phyloP scores from a whole-genome alignment of 257 asterid species.

The Solanum habrochaites region DNA sequence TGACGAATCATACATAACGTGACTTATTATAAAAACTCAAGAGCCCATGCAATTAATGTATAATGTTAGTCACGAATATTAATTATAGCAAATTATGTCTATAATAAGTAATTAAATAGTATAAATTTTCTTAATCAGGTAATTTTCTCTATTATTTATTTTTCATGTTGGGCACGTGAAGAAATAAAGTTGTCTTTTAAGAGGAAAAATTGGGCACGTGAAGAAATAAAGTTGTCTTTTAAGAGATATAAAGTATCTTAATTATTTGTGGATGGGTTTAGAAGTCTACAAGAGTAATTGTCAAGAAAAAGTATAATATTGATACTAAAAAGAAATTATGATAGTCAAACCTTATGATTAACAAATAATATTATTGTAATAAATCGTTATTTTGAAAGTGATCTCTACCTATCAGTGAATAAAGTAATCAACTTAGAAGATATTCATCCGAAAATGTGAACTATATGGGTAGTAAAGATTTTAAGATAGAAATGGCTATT shows the following conservation, averaged over 20 bases:
- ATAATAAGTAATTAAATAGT: no score
- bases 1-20: no score
- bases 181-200: neutral
- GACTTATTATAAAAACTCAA: no score
- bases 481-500: neutral
- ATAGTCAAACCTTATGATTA: neutral
- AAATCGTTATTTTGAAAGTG: neutral
- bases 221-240: neutral
- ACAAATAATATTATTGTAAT: neutral
- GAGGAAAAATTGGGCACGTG: neutral
- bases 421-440: neutral
- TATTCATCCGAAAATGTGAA: neutral
- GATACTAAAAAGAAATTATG: neutral
- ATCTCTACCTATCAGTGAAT: neutral
- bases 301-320: neutral
- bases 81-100: no score
- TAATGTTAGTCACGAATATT: no score
- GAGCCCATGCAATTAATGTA: no score
- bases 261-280: neutral
- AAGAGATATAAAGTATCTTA: neutral
- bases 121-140: no score
- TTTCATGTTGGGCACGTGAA: neutral
- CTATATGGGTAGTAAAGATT: neutral
- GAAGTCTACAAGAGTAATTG: neutral
- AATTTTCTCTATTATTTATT: neutral